These are phyloP conservation scores for Ziziphus jujuba DNA, from an alignment of 306 rosid genomes.

Conservation along the genomic window DNA sequence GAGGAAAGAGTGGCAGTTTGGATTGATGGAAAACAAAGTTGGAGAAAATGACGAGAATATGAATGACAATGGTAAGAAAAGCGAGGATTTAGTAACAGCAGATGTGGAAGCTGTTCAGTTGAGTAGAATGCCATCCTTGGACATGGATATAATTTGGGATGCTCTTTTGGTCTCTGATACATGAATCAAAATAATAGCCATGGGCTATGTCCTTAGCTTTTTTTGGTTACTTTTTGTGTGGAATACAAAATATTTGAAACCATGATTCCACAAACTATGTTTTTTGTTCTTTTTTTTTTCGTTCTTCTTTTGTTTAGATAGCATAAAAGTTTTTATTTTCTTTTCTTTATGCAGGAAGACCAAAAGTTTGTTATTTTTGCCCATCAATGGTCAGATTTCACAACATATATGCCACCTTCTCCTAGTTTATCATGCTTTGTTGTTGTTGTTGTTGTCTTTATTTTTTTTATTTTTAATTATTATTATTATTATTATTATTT, in stretches of 20 bases:
- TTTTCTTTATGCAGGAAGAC: slow-evolving; percentile 6
- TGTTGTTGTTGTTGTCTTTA: not conserved
- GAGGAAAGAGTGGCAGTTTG: slow-evolving; percentile 40
- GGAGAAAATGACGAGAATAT: slow-evolving; percentile 1
- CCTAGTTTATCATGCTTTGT: not conserved
- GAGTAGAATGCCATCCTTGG: slow-evolving; percentile 94
- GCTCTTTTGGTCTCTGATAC: slow-evolving; percentile 72
- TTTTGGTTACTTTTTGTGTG: not conserved
- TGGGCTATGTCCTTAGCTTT: not conserved
- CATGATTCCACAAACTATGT: not conserved
- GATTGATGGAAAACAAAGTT: slow-evolving; percentile 14
- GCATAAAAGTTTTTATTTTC: not conserved
- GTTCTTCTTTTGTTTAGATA: not conserved
- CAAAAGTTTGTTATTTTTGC: not conserved
- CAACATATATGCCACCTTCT: not conserved
- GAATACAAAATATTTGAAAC: not conserved
- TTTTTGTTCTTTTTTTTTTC: not conserved
- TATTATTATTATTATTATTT: too few relatives aligned
- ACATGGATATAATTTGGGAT: slow-evolving; percentile 94
- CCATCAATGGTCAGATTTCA: slow-evolving; percentile 1
- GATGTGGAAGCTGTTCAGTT: slow-evolving; percentile 74
- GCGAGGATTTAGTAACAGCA: slow-evolving; percentile 33
- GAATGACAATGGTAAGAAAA: slow-evolving; percentile 37
- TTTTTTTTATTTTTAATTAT: too few relatives aligned
- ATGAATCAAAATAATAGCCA: slow-evolving; percentile 21